A percentile compares a stretch with the other conserved stretches of the same genome.
Conservation (phyloP, 129 eudicot genomes). For the Flaveria ramosissima region DNA sequence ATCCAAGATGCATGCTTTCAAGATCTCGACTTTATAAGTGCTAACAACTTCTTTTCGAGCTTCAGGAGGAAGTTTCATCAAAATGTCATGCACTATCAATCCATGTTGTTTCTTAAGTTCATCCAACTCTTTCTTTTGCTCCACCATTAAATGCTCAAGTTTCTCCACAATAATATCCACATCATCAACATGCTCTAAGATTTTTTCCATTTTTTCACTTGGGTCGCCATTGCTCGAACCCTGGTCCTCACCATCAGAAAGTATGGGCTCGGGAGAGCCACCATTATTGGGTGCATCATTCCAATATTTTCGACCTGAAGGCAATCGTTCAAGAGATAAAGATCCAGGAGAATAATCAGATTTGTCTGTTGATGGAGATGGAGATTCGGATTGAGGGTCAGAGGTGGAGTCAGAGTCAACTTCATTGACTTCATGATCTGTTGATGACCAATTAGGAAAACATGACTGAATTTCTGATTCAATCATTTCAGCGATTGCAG, state of each 20-base stretch:
- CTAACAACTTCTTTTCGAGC: constrained; percentile 43
- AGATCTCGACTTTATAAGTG: constrained; percentile 45
- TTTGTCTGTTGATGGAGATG: constrained; percentile 43
- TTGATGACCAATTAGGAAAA: constrained; percentile 70
- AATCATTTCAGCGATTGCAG: constrained; percentile 57
- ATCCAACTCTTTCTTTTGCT: constrained; percentile 72
- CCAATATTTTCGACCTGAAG: constrained; percentile 73
- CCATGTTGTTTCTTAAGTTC: constrained; percentile 65
- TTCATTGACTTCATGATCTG: constrained; percentile 37
- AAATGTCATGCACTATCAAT: constrained; percentile 39
- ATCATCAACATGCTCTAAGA: background rate
- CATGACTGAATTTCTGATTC: constrained; percentile 65
- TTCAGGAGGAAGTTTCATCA: constrained; percentile 56
- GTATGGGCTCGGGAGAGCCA: constrained; percentile 51
- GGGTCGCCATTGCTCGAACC: background rate
- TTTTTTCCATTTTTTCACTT: constrained; percentile 22
- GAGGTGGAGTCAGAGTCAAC: constrained; percentile 19
- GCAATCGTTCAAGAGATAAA: constrained; percentile 53
- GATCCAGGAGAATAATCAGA: constrained; percentile 27
- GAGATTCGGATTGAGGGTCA: constrained; percentile 36
- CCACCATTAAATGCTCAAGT: constrained; percentile 49
- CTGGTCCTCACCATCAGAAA: constrained; percentile 36
- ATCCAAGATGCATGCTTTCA: constrained; percentile 10
- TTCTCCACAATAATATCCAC: constrained; percentile 42
- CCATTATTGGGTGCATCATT: constrained; percentile 54